These are phyloP conservation scores for Caloboletus firmus DNA, from an alignment of 1,284 basidiomycete genomes.

Conservation along the genomic window DNA sequence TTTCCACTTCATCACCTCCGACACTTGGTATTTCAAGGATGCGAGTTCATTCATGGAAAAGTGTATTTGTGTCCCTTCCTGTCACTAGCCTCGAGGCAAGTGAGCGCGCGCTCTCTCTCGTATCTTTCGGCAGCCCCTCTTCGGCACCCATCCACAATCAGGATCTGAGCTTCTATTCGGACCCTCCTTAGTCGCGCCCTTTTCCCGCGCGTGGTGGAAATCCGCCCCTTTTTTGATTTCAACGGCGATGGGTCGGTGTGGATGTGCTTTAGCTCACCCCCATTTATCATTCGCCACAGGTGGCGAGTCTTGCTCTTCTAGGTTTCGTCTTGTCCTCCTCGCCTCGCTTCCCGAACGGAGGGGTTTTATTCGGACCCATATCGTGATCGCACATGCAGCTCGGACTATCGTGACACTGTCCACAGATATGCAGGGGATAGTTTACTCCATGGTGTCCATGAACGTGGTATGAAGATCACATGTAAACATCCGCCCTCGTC, in stretches of 20 bases:
- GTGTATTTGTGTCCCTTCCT: slow-evolving; percentile 10
- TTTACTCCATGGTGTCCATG: too few species aligned
- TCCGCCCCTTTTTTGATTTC: slow-evolving; percentile 68
- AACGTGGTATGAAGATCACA: too few species aligned
- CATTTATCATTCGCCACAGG: slow-evolving; percentile 68
- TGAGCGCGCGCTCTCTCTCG: background rate
- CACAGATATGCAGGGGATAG: too few species aligned
- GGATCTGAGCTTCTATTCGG: background rate
- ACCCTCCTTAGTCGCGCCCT: slow-evolving; percentile 23
- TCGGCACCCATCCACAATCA: slow-evolving; percentile 4
- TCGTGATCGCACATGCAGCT: too few species aligned
- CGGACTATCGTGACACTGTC: too few species aligned
- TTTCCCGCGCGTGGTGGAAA: slow-evolving; percentile 60
- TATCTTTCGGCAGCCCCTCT: slow-evolving; percentile 14
- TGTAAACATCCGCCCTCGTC: too few species aligned
- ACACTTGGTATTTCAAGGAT: slow-evolving; percentile 3
- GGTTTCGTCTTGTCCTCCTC: too few species aligned
- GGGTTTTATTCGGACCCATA: too few species aligned
- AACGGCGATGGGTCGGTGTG: slow-evolving; percentile 75
- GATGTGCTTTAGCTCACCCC: slow-evolving; percentile 77
- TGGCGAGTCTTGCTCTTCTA: too few species aligned
- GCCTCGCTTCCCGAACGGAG: too few species aligned
- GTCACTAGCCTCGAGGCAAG: slow-evolving; percentile 28
- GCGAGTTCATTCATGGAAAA: slow-evolving; percentile 4
- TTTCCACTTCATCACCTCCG: slow-evolving; percentile 4